A percentile compares a stretch with the other conserved stretches of the same genome.
phyloP scores from a whole-genome alignment of 2,329 filamentous ascomycete genomes.

The Pyrenochaeta sp. region DNA sequence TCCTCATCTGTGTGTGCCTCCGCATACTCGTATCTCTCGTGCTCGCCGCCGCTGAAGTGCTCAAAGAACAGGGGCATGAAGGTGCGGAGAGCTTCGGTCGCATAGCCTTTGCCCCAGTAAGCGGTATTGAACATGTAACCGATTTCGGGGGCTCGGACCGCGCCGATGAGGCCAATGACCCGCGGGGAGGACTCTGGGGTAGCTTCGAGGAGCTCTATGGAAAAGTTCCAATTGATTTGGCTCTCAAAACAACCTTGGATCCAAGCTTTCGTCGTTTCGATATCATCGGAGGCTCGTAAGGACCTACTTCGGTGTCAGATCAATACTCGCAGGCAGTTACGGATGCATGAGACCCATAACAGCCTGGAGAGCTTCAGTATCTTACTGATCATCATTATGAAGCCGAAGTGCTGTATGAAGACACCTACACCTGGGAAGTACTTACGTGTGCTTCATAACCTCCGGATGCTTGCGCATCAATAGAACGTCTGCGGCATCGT shows the following conservation, averaged over 20 bases:
- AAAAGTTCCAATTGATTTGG: conserved; percentile 63
- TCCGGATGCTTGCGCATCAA: conserved; percentile 65
- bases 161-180: conserved; percentile 55
- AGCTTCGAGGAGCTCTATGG: conserved; percentile 57
- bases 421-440: neutral
- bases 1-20: conserved; percentile 58
- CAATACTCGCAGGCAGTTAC: neutral
- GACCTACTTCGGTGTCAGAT: conserved; percentile 49
- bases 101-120: conserved; percentile 54
- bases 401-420: neutral
- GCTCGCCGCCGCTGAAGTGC: conserved; percentile 30
- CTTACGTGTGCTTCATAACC: conserved; percentile 69
- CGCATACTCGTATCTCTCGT: conserved; percentile 32
- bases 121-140: conserved; percentile 55
- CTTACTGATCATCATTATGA: neutral
- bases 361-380: neutral
- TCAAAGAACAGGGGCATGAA: conserved; percentile 54
- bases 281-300: conserved; percentile 61
- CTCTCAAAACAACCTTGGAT: conserved; percentile 48
- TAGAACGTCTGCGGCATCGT: conserved; percentile 62
- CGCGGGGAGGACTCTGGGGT: conserved; percentile 20
- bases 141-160: conserved; percentile 51
- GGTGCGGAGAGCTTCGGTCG: conserved; percentile 54
- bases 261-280: conserved; percentile 46
- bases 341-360: neutral